Conservation (phyloP, 495 filamentous ascomycete genomes). For the Penicillium samsonianum region DNA sequence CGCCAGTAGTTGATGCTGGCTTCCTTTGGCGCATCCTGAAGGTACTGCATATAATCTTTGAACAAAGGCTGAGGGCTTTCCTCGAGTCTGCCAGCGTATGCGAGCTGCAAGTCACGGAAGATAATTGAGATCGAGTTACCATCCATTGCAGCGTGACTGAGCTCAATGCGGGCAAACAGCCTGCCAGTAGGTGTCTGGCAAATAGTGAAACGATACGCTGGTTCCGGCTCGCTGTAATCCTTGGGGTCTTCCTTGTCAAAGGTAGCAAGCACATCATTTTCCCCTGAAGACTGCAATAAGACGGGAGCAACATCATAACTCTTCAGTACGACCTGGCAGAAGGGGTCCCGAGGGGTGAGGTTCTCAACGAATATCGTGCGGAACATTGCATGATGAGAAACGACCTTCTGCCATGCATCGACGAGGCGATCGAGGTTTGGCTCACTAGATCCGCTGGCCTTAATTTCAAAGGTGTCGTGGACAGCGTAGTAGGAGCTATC, state of each 20-base stretch:
- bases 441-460: slow-evolving; percentile 20
- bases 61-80: slow-evolving; percentile 46
- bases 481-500: slow-evolving; percentile 60
- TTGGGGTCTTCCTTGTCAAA: slow-evolving; percentile 40
- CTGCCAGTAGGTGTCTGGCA: slow-evolving; percentile 41
- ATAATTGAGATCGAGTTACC: slow-evolving; percentile 51
- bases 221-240: slow-evolving; percentile 36
- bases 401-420: slow-evolving; percentile 50
- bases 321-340: slow-evolving; percentile 55
- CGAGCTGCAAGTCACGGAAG: slow-evolving; percentile 46
- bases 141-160: slow-evolving; percentile 58
- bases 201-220: slow-evolving; percentile 53
- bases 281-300: slow-evolving; percentile 36
- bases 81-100: slow-evolving; percentile 46
- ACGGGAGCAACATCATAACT: slow-evolving; percentile 33
- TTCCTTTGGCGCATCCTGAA: slow-evolving; percentile 37
- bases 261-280: slow-evolving; percentile 32
- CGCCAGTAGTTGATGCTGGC: slow-evolving; percentile 56
- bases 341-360: slow-evolving; percentile 43
- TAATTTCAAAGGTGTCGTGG: slow-evolving; percentile 62
- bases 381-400: slow-evolving; percentile 52
- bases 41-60: slow-evolving; percentile 55
- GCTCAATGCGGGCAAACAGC: slow-evolving; percentile 55
- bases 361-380: slow-evolving; percentile 55
- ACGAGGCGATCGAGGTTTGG: slow-evolving; percentile 43